Base-by-base conservation (phyloP, 2,329 filamentous ascomycete species). In the Penicillium sp. region DNA sequence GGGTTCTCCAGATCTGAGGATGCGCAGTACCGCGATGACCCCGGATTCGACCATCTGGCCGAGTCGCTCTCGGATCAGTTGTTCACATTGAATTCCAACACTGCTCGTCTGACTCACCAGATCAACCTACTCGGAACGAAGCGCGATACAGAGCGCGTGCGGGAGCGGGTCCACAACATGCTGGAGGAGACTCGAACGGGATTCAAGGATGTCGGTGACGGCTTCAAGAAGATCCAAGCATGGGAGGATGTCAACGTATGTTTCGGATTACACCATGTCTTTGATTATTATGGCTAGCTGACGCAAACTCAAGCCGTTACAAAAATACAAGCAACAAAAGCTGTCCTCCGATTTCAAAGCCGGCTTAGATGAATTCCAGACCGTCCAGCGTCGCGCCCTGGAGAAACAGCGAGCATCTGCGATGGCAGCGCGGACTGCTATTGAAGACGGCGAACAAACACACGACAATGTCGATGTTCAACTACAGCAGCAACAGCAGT, bases 251-350 rank as follows among this genome's bases (percentile, higher is more conserved):
- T 91, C 45, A 90, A 87, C 68, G 88, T 91, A 80, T 61, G 83
- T 64, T 45, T 46, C 20, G 23, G 43, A 18, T 46, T 47, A 18
- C 42, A 34, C 5, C 27, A 30, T 15, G 3, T 32, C 3, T 24
- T 23, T 7, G 7, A 2, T 15, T 9, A 39, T 32, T 17, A 23
- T 26, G 29, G 4, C 21, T 40, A 51, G 64, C 51, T 51, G 37
- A 55, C 40, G 6, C 18, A 34, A 5, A 27, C 20, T 3, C 24
- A 54, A 96, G 91, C 90, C 93, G 54, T 89, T 91, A 48, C 94
- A 99, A 79, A 95, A 93, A 74, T 97, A 96, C 78, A 94, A 91
- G 18, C 93, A 97, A 67, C 90, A 93, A 63, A 97, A 97, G 72
- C 83, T 99, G 27, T 93, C 91, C 56, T 89, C 90, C 67, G 92